phyloP scores from a whole-genome alignment of 2,329 filamentous ascomycete genomes.

The Apiospora kogelbergensis region DNA sequence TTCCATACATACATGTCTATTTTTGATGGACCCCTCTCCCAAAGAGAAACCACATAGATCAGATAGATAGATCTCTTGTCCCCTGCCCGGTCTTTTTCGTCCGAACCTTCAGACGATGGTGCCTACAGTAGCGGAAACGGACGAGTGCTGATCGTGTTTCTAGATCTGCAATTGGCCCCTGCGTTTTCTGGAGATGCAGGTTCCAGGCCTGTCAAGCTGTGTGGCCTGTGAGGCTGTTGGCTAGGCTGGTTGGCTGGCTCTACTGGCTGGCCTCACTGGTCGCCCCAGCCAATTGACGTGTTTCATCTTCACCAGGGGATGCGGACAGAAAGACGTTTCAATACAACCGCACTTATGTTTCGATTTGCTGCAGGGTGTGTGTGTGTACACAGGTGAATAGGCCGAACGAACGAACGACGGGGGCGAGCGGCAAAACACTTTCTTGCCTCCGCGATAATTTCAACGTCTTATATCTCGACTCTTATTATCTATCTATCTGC shows the following conservation, averaged over 20 bases:
- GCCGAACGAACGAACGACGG: neutral
- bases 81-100: neutral
- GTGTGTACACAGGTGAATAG: too few relatives aligned
- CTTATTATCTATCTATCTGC: too few relatives aligned
- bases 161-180: conserved; percentile 3
- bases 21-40: neutral
- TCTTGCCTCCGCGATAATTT: too few relatives aligned
- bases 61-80: neutral
- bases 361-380: neutral
- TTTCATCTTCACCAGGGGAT: neutral
- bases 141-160: neutral
- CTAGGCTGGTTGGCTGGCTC: neutral
- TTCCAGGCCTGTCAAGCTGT: neutral
- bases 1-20: too few relatives aligned
- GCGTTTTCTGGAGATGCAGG: neutral
- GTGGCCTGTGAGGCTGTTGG: neutral
- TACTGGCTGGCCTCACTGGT: neutral
- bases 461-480: too few relatives aligned
- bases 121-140: neutral
- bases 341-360: neutral
- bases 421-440: neutral
- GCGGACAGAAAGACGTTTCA: neutral
- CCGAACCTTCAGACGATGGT: neutral
- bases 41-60: too few relatives aligned
- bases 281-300: neutral